A percentile compares a stretch with the other conserved stretches of the same genome.
These are phyloP conservation scores for Musa schizocarpa DNA, from an alignment of 176 grass and related monocot genomes.

Conservation along the genomic window DNA sequence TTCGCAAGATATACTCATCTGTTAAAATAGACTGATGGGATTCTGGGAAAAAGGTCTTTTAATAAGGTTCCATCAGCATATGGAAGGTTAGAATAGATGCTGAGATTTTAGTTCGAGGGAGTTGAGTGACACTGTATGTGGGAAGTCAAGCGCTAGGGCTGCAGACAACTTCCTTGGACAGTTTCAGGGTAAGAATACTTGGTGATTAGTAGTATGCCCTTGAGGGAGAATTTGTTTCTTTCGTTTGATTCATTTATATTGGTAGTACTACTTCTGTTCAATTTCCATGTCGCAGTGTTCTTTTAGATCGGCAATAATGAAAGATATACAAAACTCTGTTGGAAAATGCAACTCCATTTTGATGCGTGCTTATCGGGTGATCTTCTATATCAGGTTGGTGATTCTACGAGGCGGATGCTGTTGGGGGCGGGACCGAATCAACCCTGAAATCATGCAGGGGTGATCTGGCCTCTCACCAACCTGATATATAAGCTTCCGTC, in stretches of 20 bases:
- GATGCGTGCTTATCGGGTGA: neutral
- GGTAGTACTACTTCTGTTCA: neutral
- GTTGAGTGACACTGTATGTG: no score
- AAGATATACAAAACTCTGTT: neutral
- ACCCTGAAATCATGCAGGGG: no score
- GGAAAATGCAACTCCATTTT: neutral
- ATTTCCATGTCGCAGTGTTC: neutral
- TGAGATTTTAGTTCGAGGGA: no score
- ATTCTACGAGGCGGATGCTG: no score
- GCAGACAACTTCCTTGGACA: neutral
- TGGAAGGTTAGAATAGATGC: neutral
- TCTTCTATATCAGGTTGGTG: neutral
- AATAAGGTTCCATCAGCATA: neutral
- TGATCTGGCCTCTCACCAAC: no score
- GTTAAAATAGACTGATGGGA: constrained; percentile 24
- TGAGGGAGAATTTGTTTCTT: neutral
- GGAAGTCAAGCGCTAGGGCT: neutral
- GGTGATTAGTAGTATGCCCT: neutral
- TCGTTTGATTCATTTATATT: neutral
- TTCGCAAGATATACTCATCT: constrained; percentile 23
- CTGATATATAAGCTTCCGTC: no score
- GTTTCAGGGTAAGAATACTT: neutral
- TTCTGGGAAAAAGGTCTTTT: neutral
- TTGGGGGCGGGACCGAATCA: no score
- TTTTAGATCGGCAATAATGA: neutral